phyloP scores from a whole-genome alignment of 2,329 filamentous ascomycete genomes.

The Cadophora malorum region DNA sequence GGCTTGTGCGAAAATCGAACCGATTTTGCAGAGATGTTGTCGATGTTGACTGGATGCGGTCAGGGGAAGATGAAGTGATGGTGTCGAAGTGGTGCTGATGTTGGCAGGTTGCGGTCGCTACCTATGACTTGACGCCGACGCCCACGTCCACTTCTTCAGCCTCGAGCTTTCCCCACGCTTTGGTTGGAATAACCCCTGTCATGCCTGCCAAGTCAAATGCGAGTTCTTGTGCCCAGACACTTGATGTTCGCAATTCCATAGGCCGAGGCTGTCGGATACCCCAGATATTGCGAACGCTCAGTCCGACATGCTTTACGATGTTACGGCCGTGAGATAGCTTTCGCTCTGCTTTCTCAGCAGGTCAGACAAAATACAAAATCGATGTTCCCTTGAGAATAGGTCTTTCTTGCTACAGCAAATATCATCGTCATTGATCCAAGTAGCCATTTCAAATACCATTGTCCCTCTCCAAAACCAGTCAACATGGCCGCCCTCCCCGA shows the following conservation, averaged over 20 bases:
- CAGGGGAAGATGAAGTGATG: not conserved
- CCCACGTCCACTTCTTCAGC: not conserved
- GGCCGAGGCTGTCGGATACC: constrained; percentile 20
- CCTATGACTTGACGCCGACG: not conserved
- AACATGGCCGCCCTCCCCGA: constrained; percentile 57
- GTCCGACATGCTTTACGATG: not conserved
- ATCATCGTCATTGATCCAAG: not conserved
- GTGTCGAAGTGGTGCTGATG: not conserved
- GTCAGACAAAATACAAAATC: constrained; percentile 15
- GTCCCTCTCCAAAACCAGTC: not conserved
- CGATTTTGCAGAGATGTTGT: not conserved
- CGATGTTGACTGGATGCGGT: not conserved
- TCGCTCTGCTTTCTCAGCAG: constrained; percentile 9
- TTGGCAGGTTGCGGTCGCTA: constrained; percentile 4
- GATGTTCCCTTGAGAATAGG: not conserved
- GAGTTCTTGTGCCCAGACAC: constrained; percentile 17
- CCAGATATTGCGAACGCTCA: constrained; percentile 17
- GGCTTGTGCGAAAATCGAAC: constrained; percentile 36
- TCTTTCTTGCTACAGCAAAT: not conserved
- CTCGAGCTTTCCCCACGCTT: constrained; percentile 15
- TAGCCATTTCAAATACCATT: not conserved
- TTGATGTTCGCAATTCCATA: constrained; percentile 17
- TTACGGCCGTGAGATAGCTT: constrained; percentile 26
- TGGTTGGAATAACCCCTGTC: not conserved
- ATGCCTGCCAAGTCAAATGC: not conserved